Conservation (phyloP, 352 stramenopile genomes). For the Lagenidium sp. region DNA sequence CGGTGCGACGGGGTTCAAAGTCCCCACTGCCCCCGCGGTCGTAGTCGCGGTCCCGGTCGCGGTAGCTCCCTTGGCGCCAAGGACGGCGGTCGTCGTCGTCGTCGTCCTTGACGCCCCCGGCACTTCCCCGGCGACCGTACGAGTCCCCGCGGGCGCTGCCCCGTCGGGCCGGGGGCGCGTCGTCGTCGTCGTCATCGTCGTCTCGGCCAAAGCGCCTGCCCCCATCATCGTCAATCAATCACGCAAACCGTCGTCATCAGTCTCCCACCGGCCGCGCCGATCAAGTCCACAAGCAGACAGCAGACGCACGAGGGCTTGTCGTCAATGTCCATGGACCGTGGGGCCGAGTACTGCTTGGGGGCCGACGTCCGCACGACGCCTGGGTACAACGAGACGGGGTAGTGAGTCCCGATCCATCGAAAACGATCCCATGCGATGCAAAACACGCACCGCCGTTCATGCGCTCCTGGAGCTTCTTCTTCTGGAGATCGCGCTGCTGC, state of each 20-base stretch:
- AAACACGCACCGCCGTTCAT: constrained; percentile 51
- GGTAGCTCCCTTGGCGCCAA: constrained; percentile 17
- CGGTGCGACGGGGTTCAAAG: no score
- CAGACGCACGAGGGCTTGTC: constrained; percentile 78
- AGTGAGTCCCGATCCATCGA: no score
- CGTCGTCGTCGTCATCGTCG: constrained; percentile 38
- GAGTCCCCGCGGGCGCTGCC: no score
- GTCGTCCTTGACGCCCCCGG: constrained; percentile 21
- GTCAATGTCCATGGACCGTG: constrained; percentile 61
- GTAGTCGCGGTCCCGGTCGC: constrained; percentile 17
- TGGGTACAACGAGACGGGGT: no score
- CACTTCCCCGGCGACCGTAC: constrained; percentile 25
- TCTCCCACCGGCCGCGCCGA: no score
- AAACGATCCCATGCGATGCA: not conserved
- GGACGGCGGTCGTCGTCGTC: constrained; percentile 34
- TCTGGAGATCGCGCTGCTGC: constrained; percentile 78
- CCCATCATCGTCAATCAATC: no score
- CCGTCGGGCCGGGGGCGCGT: not conserved
- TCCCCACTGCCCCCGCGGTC: constrained; percentile 23
- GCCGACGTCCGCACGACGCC: constrained; percentile 66
- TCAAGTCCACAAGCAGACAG: no score
- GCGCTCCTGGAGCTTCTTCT: constrained; percentile 81
- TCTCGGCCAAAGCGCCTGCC: constrained; percentile 65
- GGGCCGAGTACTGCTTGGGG: constrained; percentile 71
- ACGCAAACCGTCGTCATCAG: no score